Evolutionary conservation across 2,329 filamentous ascomycete genomes (phyloP).

Genomic region (Lecanosticta acicola): DNA sequence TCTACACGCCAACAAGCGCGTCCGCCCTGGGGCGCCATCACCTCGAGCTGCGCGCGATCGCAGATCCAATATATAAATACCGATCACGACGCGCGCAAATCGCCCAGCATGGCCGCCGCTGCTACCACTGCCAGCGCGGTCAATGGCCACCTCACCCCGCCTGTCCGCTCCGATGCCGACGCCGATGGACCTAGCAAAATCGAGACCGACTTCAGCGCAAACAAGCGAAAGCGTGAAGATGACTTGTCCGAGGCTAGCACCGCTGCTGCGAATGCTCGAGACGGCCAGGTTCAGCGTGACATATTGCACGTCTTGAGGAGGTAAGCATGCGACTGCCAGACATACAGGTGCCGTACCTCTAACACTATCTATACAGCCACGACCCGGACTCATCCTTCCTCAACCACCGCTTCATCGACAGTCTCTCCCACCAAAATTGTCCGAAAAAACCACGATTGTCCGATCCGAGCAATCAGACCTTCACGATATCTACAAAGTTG

Average conservation of each 20-base stretch:
- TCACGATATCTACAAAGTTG: slow-evolving; percentile 37
- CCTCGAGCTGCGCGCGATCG: too few relatives aligned
- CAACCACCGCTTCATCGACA: slow-evolving; percentile 36
- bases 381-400: slow-evolving; percentile 46
- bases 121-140: slow-evolving; percentile 3
- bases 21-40: too few relatives aligned
- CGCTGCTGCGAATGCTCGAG: slow-evolving; percentile 21
- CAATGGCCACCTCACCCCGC: slow-evolving; percentile 3
- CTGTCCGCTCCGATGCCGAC: slow-evolving; percentile 5
- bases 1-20: too few relatives aligned
- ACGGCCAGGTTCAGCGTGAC: slow-evolving; percentile 34
- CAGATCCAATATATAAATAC: too few relatives aligned
- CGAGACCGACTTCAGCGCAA: slow-evolving; percentile 9
- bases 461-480: slow-evolving; percentile 26
- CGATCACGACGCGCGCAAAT: slow-evolving; percentile 13
- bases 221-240: slow-evolving; percentile 44
- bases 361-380: slow-evolving; percentile 23
- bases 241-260: slow-evolving; percentile 28
- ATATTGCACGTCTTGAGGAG: slow-evolving; percentile 39
- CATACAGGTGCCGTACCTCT: too few relatives aligned
- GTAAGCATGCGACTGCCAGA: too few relatives aligned
- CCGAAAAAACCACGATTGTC: slow-evolving; percentile 45
- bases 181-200: slow-evolving; percentile 1
- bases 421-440: slow-evolving; percentile 38
- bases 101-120: slow-evolving; percentile 21